Evolutionary conservation across 2,329 filamentous ascomycete genomes (phyloP), one percentile per base, ranked within the genome.

Genomic region (Pseudonectria foliicola): DNA sequence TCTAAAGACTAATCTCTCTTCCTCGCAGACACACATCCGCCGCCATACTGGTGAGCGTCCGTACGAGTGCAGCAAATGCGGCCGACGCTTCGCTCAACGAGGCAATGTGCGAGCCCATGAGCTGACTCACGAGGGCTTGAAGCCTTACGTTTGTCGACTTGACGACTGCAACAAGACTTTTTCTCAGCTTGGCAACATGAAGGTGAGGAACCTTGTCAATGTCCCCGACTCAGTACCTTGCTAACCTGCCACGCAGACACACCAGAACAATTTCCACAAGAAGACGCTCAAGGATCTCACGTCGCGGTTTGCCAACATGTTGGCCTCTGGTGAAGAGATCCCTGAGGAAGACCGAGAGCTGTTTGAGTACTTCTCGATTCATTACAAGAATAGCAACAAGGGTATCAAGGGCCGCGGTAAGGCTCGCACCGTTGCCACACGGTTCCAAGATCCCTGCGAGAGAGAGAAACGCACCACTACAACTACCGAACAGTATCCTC

Each of bases 381-480:
- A 95, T n/a, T 95, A 95, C 72, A 95, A 94, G 68, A 93, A 96
- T 64, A 89, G 84, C 64, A 96, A 96, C 73, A 95, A 95, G 61
- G 92, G 92, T 2, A 95, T 96, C 68, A 96, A 95, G 63, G 92
- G 92, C 10, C 80, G 92, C 29, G 92, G 92, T 28, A 92, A 90
- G 56, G 85, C 89, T 49, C 73, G 86, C 37, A 79, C 78, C 38
- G 82, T 88, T 35, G 53, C 54, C 7, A 53, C n/a, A n/a, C n/a
- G n/a, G n/a, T n/a, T n/a, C n/a, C n/a, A n/a, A n/a, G n/a, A n/a
- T n/a, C n/a, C n/a, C n/a, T n/a, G n/a, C n/a, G 51, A 13, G 46
- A 53, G 16, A 59, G 58, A 39, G 42, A 42, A 14, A 61, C 56
- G 47, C 6, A 35, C 36, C 15, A 33, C 37, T 25, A 15, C 46